These are phyloP conservation scores for Pyrenophora tritici-repentis DNA, from an alignment of 2,329 filamentous ascomycete genomes.

Conservation along the genomic window DNA sequence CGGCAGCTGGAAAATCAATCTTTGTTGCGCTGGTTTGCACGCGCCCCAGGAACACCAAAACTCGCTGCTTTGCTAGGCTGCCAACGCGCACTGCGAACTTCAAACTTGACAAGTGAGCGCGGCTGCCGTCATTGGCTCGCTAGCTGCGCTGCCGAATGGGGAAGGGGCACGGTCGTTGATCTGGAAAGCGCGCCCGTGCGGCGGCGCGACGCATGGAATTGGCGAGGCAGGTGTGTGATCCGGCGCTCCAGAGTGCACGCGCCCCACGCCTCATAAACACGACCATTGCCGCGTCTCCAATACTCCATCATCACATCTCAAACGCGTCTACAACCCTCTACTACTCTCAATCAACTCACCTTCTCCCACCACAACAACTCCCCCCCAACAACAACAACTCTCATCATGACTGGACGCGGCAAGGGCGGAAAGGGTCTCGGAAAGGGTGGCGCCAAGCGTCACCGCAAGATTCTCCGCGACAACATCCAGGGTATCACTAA, in stretches of 20 bases:
- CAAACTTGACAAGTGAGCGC: conserved; percentile 24
- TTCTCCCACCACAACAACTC: conserved; percentile 20
- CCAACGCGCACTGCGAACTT: conserved; percentile 23
- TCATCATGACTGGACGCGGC: conserved; percentile 54
- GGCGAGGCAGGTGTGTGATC: conserved; percentile 33
- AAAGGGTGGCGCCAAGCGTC: conserved; percentile 61
- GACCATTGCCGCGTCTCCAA: conserved; percentile 19
- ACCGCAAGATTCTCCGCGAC: conserved; percentile 61
- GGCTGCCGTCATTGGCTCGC: conserved; percentile 30
- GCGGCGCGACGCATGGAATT: conserved; percentile 34
- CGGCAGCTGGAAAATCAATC: conserved; percentile 45
- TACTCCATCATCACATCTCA: conserved; percentile 24
- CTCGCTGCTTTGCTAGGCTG: conserved; percentile 7
- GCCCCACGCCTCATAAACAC: conserved; percentile 35
- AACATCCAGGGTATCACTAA: conserved; percentile 62
- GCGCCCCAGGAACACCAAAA: conserved; percentile 35
- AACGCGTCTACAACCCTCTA: conserved; percentile 17
- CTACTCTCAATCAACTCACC: conserved; percentile 1
- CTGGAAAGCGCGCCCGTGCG: conserved; percentile 38
- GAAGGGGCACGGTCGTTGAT: conserved; percentile 42
- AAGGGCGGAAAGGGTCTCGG: conserved; percentile 62
- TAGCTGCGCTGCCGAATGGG: conserved; percentile 25
- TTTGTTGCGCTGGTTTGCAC: conserved; percentile 30
- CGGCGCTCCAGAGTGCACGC: conserved; percentile 27
- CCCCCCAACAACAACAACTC: conserved; percentile 24